Base-by-base conservation (phyloP, 164 flowering plant species). In the Cinnamomum chago region DNA sequence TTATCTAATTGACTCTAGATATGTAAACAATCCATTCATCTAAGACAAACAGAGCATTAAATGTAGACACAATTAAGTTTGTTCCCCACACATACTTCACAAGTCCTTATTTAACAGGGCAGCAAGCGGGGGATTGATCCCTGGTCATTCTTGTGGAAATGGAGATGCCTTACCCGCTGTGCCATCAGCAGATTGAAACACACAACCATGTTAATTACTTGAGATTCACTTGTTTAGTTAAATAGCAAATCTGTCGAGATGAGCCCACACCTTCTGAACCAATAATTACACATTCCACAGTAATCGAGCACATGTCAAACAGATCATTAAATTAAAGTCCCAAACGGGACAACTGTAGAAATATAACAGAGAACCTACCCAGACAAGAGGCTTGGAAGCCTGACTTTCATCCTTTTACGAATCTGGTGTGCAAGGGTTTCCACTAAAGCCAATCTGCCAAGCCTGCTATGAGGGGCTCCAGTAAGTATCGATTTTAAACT, bases 381-480 rank as follows among this genome's bases (percentile, higher is more conserved):
- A 25, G 99, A 88, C 20, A 96, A 89, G 65, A 96, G 86, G 79
- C 84, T 94, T 28, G 99, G 99, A 79, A 96, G 91, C 85, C 97
- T 88, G 79, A 96, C 79, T 84, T 90, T 94, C 97, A 96, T 96
- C 35, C 98, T 90, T 27, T 82, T 91, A 35, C 97, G 97, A 68
- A 96, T 92, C 85, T 96, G 99, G 22, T 83, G 80, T 70, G 97
- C 94, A 73, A 96, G 86, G 25, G 92, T 85, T 69, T 96, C 99
- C 78, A 96, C 98, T 79, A 96, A 81, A 73, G 99, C 97, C 75
- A 94, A 22, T 79, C 99, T 88, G 7, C 99, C 99, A 75, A 96
- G 97, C 84, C 92, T 94, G 80, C 77, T 86, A 72, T 87, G 97
- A 70, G 99, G 99, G n/a, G 94, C 97, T 72, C 97, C 94, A 24